phyloP scores from a whole-genome alignment of 345 rosid species.

The Populus euphratica region DNA sequence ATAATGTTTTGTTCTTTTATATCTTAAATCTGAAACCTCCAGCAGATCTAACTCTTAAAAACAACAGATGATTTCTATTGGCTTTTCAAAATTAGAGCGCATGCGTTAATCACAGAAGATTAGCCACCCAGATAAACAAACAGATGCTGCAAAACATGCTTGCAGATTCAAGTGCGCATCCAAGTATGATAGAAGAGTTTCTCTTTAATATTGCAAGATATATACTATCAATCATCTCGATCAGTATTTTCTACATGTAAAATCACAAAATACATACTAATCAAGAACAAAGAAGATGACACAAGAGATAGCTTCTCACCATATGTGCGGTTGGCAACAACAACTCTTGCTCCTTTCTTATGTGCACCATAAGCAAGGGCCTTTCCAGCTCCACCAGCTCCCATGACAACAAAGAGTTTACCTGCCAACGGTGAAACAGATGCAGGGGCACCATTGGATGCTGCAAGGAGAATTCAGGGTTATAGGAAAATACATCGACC shows the following conservation, averaged over 20 bases:
- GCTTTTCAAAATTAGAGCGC: too few species aligned
- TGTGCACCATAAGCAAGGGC: conserved; percentile 62
- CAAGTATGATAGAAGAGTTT: not conserved
- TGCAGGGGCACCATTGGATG: conserved; percentile 31
- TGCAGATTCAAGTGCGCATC: not conserved
- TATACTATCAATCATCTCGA: not conserved
- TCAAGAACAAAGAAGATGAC: not conserved
- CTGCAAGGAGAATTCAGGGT: conserved; percentile 18
- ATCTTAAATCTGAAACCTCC: too few species aligned
- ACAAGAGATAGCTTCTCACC: conserved; percentile 28
- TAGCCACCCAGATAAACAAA: not conserved
- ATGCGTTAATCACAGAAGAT: too few species aligned
- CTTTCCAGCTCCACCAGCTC: conserved; percentile 71
- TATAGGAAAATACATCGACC: not conserved
- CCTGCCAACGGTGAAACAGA: conserved; percentile 55
- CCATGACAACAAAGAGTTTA: conserved; percentile 54
- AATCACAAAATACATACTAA: not conserved
- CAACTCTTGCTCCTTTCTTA: conserved; percentile 60
- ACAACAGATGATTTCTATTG: too few species aligned
- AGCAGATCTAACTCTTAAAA: too few species aligned
- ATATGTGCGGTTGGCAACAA: conserved; percentile 52
- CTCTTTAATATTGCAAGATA: not conserved
- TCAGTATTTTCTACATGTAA: not conserved
- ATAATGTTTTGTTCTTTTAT: too few species aligned
- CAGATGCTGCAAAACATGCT: not conserved